Evolutionary conservation across 208 protist genomes (phyloP).

Genomic region (Crithidia mellificae): DNA sequence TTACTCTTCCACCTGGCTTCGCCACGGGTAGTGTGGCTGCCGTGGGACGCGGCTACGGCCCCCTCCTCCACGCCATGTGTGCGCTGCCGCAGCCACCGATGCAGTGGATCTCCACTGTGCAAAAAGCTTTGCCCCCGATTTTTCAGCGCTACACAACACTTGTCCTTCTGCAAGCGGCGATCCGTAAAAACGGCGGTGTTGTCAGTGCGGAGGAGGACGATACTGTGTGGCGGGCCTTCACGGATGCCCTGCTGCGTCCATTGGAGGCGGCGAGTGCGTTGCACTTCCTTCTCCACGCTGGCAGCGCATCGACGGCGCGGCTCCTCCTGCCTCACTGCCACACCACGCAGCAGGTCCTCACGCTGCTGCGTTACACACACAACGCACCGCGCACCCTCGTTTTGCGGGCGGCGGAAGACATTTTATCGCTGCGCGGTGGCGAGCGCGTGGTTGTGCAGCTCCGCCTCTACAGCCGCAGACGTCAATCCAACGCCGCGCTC

Average conservation of each 20-base stretch:
- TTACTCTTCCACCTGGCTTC: not conserved
- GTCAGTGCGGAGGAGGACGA: not conserved
- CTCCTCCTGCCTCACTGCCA: constrained; percentile 44
- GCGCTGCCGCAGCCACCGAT: constrained; percentile 22
- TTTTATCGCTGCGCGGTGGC: constrained; percentile 8
- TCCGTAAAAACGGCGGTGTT: constrained; percentile 13
- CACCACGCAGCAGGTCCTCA: constrained; percentile 36
- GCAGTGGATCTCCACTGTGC: constrained; percentile 6
- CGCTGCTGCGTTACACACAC: constrained; percentile 51
- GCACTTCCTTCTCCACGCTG: constrained; percentile 40
- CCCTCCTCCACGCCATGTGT: constrained; percentile 18
- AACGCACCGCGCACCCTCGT: constrained; percentile 18
- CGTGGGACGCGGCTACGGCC: constrained; percentile 16
- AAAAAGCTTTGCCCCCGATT: constrained; percentile 20
- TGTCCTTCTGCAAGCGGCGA: constrained; percentile 16
- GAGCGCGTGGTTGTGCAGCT: constrained; percentile 31
- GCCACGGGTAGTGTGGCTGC: not conserved
- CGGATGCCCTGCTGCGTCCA: constrained; percentile 17
- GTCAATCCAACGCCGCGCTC: constrained; percentile 5
- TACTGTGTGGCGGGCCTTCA: constrained; percentile 15
- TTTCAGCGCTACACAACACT: constrained; percentile 28
- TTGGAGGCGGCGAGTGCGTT: constrained; percentile 40
- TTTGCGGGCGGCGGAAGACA: constrained; percentile 24
- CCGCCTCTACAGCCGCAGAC: constrained; percentile 4
- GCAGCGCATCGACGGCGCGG: constrained; percentile 39